Evolutionary conservation across 169 alveolate species (phyloP).

Genomic region (Condylostoma magnum): DNA sequence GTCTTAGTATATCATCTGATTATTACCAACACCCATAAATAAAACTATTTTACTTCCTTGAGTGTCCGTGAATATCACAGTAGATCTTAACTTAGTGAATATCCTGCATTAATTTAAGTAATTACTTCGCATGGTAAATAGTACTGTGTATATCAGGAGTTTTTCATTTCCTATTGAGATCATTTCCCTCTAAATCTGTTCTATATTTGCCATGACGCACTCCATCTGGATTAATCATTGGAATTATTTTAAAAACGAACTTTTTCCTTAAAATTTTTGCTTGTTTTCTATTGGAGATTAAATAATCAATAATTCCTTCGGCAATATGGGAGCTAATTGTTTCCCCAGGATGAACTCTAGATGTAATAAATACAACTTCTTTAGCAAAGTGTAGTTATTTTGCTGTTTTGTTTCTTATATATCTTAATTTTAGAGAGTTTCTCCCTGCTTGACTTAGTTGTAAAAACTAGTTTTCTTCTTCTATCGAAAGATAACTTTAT

Average conservation of each 20-base stretch:
- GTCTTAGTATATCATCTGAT: background rate
- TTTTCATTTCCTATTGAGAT: slow-evolving; percentile 77
- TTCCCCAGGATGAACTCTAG: slow-evolving; percentile 89
- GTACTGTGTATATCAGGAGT: slow-evolving; percentile 77
- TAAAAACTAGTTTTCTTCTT: background rate
- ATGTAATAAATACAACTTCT: slow-evolving; percentile 64
- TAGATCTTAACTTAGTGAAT: slow-evolving; percentile 73
- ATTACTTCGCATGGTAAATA: slow-evolving; percentile 57
- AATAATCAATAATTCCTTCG: slow-evolving; percentile 75
- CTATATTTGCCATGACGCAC: slow-evolving; percentile 87
- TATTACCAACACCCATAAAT: slow-evolving; percentile 52
- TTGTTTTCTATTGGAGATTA: slow-evolving; percentile 48
- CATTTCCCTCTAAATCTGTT: slow-evolving; percentile 80
- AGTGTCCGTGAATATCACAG: slow-evolving; percentile 91
- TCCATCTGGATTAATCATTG: slow-evolving; percentile 91
- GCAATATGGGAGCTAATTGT: slow-evolving; percentile 72
- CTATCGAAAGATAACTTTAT: background rate
- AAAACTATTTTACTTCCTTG: slow-evolving; percentile 85
- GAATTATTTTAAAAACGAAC: slow-evolving; percentile 81
- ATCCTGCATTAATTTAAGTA: slow-evolving; percentile 53
- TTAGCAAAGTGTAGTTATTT: background rate
- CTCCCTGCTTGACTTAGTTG: background rate
- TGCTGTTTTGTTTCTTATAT: background rate
- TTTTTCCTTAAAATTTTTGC: slow-evolving; percentile 73
- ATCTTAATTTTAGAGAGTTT: background rate